Evolutionary conservation across 1,284 basidiomycete species (phyloP), one percentile per base, ranked within the genome.

Genomic region (Puccinia hordei): DNA sequence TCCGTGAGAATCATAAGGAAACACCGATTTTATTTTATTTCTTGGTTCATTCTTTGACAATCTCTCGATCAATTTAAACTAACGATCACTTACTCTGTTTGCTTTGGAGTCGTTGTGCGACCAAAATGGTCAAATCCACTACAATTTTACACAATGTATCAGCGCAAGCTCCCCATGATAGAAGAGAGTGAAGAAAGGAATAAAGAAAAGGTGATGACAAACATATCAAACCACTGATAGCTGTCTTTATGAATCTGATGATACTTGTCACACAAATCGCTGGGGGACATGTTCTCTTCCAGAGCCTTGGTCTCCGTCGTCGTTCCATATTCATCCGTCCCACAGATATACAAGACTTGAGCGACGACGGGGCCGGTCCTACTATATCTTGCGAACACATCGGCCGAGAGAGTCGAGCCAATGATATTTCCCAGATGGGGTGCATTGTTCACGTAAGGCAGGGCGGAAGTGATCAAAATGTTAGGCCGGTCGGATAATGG

Each of bases 371-470:
- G 93, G 92, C 83, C 91, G 87, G 86, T 85, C 82, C 93, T 84
- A 69, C 86, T 87, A 85, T 88, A 98, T 89, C 96, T 89, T 83
- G 95, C 95, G 86, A 93, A 99, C 55, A 98, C 95, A 86, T 99
- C 97, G 12, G 96, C 95, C 83, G 94, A 96, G 55, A 98, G 89
- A 17, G 91, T 93, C 83, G 93, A 98, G 83, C 97, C 97, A 85
- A 99, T 98, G 86, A 99, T 97, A 87, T 99, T 99, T 68, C 93
- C 92, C 72, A 99, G 90, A 88, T 99, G 97, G 33, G 97, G 97
- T 19, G 98, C 96, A 85, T 99, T 99, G 87, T 99, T 99, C 86
- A 97, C 98, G 85, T 87, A 99, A 17, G 97, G 97, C 77, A 99
- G 87, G 53, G 97, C 96, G 81, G 95, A 98, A 12, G 97, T 98